Percentiles rank a stretch among this genome's conserved stretches.
These are phyloP conservation scores for Pouteria glomerata DNA, from an alignment of 148 eudicot genomes.

Conservation along the genomic window DNA sequence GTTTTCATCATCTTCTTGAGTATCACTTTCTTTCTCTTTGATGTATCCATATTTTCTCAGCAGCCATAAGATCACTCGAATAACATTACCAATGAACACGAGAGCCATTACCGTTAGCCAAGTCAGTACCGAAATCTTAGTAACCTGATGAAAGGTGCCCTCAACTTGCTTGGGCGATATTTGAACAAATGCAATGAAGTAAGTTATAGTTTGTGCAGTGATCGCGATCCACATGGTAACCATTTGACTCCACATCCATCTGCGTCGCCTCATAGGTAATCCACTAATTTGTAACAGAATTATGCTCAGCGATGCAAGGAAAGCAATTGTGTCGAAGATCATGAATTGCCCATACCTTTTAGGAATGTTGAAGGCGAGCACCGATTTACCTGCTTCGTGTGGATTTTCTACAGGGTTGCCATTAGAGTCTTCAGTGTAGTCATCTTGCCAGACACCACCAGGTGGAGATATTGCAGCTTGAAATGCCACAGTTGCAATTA, in stretches of 20 bases:
- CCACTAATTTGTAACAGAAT: slow-evolving; percentile 21
- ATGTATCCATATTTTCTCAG: slow-evolving; percentile 4
- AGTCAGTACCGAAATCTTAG: slow-evolving; percentile 1
- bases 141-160: neutral
- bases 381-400: slow-evolving; percentile 10
- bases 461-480: slow-evolving; percentile 31
- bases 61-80: slow-evolving; percentile 7
- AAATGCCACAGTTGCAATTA: slow-evolving; percentile 24
- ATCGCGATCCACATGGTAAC: slow-evolving; percentile 19
- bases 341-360: slow-evolving; percentile 4
- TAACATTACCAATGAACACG: slow-evolving; percentile 4
- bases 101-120: slow-evolving; percentile 6
- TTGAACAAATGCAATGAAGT: slow-evolving; percentile 14
- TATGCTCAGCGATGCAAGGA: slow-evolving; percentile 19
- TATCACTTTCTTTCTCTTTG: neutral
- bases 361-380: slow-evolving; percentile 18
- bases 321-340: slow-evolving; percentile 21
- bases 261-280: slow-evolving; percentile 14
- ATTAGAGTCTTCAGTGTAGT: neutral
- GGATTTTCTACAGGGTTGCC: neutral
- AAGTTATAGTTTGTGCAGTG: slow-evolving; percentile 11
- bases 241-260: slow-evolving; percentile 26
- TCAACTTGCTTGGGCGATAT: slow-evolving; percentile 6
- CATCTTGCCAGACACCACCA: slow-evolving; percentile 29
- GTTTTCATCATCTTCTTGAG: neutral